A percentile compares a stretch with the other conserved stretches of the same genome.
Conservation (phyloP, 495 filamentous ascomycete genomes). For the Neurospora sp. region DNA sequence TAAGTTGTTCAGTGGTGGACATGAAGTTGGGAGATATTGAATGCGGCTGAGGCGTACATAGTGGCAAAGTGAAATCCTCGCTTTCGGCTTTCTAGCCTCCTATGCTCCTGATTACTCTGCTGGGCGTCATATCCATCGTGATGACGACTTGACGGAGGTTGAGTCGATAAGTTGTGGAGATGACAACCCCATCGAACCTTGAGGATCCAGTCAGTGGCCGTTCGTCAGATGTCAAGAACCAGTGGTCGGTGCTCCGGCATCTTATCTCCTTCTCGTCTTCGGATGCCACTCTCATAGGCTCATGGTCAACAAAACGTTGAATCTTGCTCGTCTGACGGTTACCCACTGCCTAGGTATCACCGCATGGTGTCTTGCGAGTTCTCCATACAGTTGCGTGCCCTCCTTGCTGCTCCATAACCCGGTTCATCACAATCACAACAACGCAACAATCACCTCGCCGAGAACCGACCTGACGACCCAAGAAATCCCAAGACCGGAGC, state of each 20-base stretch:
- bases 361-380: background rate
- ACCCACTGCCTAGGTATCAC: background rate
- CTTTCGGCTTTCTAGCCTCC: background rate
- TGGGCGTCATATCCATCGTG: background rate
- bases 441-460: background rate
- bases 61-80: background rate
- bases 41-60: background rate
- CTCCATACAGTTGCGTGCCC: background rate
- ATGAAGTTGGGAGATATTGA: background rate
- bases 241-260: background rate
- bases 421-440: background rate
- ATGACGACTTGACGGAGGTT: background rate
- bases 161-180: background rate
- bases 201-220: background rate
- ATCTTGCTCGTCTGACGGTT: background rate
- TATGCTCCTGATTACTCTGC: background rate
- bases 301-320: background rate
- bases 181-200: background rate
- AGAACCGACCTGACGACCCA: background rate
- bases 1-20: background rate
- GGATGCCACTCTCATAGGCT: background rate
- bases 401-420: background rate
- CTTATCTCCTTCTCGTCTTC: background rate
- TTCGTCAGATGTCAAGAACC: background rate
- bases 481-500: background rate